phyloP scores from a whole-genome alignment of 1,284 basidiomycete species.

The Tremellales sp. region DNA sequence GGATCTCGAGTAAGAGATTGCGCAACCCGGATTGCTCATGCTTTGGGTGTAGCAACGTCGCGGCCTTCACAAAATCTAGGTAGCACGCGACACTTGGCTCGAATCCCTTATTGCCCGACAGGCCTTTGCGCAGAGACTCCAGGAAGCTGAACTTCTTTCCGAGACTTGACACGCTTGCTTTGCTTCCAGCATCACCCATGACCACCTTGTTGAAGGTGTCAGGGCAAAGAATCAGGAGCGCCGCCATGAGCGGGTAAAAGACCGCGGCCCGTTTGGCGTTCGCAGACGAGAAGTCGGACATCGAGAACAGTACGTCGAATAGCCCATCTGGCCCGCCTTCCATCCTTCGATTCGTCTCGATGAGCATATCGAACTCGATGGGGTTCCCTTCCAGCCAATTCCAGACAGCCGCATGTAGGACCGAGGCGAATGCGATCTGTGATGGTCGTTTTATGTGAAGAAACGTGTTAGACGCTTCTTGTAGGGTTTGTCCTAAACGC shows the following conservation, averaged over 20 bases:
- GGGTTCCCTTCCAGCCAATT: constrained; percentile 86
- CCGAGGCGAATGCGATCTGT: constrained; percentile 67
- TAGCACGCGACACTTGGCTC: constrained; percentile 57
- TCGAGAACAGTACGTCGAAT: constrained; percentile 68
- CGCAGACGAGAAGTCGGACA: constrained; percentile 50
- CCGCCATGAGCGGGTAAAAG: constrained; percentile 76
- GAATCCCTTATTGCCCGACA: constrained; percentile 30
- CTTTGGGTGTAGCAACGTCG: constrained; percentile 60
- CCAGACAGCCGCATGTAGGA: constrained; percentile 79
- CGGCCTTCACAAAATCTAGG: constrained; percentile 76
- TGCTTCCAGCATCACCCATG: constrained; percentile 37
- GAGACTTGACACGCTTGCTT: constrained; percentile 31
- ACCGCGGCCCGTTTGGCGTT: constrained; percentile 51
- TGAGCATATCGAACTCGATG: constrained; percentile 69
- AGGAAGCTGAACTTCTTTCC: constrained; percentile 50
- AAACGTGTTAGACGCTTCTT: constrained; percentile 74
- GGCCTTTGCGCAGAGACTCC: constrained; percentile 46
- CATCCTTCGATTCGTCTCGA: constrained; percentile 59
- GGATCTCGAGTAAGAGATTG: constrained; percentile 64
- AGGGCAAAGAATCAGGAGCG: constrained; percentile 70
- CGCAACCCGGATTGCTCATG: constrained; percentile 61
- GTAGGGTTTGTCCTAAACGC: constrained; percentile 41
- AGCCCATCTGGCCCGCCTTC: constrained; percentile 78
- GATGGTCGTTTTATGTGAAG: constrained; percentile 76
- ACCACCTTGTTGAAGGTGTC: constrained; percentile 60